Evolutionary conservation across 1,139 yeast species (phyloP).

Genomic region (Nadsonia starkeyi-henricii): DNA sequence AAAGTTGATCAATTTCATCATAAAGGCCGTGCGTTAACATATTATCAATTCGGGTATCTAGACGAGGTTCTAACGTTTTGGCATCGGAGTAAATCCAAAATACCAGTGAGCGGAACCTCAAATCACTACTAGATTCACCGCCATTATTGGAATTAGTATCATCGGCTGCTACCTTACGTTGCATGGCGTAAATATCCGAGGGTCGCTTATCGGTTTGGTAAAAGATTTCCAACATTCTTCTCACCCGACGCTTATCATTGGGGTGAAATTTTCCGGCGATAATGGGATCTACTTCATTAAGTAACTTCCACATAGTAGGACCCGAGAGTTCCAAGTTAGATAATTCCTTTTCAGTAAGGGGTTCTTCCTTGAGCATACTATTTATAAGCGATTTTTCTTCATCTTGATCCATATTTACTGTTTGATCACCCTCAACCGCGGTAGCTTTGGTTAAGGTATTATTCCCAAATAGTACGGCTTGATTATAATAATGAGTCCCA

Average conservation of each 20-base stretch:
- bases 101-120: constrained; percentile 53
- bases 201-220: constrained; percentile 54
- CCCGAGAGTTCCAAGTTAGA: constrained; percentile 33
- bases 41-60: constrained; percentile 67
- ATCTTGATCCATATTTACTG: neutral
- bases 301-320: constrained; percentile 43
- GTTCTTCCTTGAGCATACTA: constrained; percentile 7
- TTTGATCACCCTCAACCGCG: neutral
- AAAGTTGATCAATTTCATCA: constrained; percentile 51
- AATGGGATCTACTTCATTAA: constrained; percentile 49
- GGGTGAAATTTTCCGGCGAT: constrained; percentile 83
- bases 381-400: neutral
- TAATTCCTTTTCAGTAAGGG: constrained; percentile 25
- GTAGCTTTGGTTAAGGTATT: constrained; percentile 29
- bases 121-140: constrained; percentile 22
- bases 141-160: constrained; percentile 8
- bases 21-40: constrained; percentile 54
- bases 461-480: constrained; percentile 57
- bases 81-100: constrained; percentile 80
- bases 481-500: constrained; percentile 90
- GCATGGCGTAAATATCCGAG: constrained; percentile 55
- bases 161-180: constrained; percentile 23
- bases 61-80: constrained; percentile 40
- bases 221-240: constrained; percentile 70
- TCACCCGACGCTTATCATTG: constrained; percentile 63